phyloP scores from a whole-genome alignment of 352 stramenopile species.

The Chrysophaeum taylorii region DNA sequence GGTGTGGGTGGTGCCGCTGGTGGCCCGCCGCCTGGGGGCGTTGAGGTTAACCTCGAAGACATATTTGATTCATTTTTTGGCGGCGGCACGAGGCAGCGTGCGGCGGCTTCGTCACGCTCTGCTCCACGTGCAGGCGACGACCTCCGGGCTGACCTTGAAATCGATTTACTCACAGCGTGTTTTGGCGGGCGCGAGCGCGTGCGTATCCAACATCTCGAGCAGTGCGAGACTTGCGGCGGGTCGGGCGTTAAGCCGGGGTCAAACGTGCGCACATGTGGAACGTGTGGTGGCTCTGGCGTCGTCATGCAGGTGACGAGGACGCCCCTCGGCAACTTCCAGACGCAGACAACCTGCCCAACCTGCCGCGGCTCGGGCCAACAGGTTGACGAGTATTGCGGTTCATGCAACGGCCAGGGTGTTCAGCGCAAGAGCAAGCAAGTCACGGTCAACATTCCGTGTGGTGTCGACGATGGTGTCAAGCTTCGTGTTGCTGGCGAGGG shows the following conservation, averaged over 20 bases:
- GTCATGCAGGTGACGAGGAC: conserved; percentile 58
- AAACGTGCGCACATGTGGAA: conserved; percentile 46
- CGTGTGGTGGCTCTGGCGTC: conserved; percentile 47
- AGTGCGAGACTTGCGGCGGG: conserved; percentile 47
- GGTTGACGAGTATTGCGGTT: conserved; percentile 64
- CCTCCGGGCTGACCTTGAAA: conserved; percentile 51
- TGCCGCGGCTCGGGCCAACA: conserved; percentile 58
- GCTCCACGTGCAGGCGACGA: conserved; percentile 50
- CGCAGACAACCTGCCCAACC: conserved; percentile 56
- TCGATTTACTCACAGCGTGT: conserved; percentile 57
- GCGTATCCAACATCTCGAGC: conserved; percentile 52
- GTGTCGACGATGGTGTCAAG: conserved; percentile 66
- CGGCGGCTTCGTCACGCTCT: too few relatives aligned
- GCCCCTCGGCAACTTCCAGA: conserved; percentile 64
- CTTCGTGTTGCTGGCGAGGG: conserved; percentile 60
- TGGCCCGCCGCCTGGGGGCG: too few relatives aligned
- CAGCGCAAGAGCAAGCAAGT: conserved; percentile 65
- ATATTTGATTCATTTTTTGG: conserved; percentile 65
- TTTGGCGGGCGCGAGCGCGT: conserved; percentile 60
- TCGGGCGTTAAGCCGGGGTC: conserved; percentile 52
- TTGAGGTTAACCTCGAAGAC: conserved; percentile 57
- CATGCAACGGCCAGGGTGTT: conserved; percentile 57
- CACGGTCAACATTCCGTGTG: conserved; percentile 59
- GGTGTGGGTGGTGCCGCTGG: conserved; percentile 34
- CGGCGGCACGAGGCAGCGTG: too few relatives aligned